Evolutionary conservation across 176 grass and related monocot species (phyloP), one percentile per base, ranked within the genome.

Genomic region (Echinochloa phyllopogon): DNA sequence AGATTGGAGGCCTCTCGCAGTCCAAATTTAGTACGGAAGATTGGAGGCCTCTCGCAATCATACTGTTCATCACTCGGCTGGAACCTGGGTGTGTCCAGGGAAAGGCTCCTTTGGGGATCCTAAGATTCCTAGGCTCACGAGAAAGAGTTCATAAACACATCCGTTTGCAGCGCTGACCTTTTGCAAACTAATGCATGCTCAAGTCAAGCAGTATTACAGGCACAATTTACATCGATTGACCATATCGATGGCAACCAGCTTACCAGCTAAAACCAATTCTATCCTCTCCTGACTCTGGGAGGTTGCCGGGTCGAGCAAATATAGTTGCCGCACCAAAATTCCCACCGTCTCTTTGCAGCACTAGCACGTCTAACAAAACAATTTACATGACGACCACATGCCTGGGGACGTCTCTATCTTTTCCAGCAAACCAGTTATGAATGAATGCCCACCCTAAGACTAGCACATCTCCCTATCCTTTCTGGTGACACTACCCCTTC

Each of bases 361-460:
- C n/a, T n/a, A n/a, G 7, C 42, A 77, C 70, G 17, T 63, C 64
- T 24, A 67, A 48, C 11, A 12, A 77, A 70, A 17, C 15, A 48
- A 78, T 86, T 73, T 86, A 82, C 88, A 86, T 9, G 8, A 81
- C 62, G 55, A 61, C 21, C 37, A 42, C 72, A 49, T 23, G 58
- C 12, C 48, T 23, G 21, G 37, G 6, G 23, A 8, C 15, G 14
- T 48, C 41, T 3, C 12, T n/a, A 55, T 63, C 63, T 66, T 70
- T 38, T 59, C 72, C 79, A 82, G 38, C 15, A 24, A 83, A 72
- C 9, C 56, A 25, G 68, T 20, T 39, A 47, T 36, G 38, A 59
- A 78, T 51, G 24, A 59, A 78, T 51, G 24, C 47, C 36, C 45
- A 85, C 69, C 72, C 72, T 77, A 76, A 64, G 37, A 56, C 20